Evolutionary conservation across 1,284 basidiomycete species (phyloP), one percentile per base, ranked within the genome.

Genomic region (Polyporus tsugae): DNA sequence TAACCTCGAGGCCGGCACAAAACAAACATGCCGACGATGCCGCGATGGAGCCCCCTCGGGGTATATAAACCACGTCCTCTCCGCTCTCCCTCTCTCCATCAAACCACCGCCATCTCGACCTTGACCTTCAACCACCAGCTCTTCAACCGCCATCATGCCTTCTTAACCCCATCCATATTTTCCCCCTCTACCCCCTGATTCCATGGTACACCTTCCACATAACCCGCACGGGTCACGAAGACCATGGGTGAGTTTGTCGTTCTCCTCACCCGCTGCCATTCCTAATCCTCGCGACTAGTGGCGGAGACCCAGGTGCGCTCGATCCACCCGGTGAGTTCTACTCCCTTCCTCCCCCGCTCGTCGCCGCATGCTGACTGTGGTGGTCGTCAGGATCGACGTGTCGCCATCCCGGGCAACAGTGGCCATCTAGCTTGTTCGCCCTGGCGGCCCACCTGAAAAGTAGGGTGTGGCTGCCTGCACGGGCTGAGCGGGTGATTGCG

Each of bases 281-380:
- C 6, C 19, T n/a, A 7, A 22, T n/a, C n/a, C 22, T 7, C 17
- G 1, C 1, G 4, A 1, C 4, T 10, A 46, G 44, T 22, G 44
- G 44, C 44, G 44, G 44, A 46, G 44, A 46, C n/a, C 44, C 44
- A 46, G 44, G 44, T 22, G 44, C 44, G 44, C 44, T 46, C 44
- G 44, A 46, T 22, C 44, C 44, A 46, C n/a, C 9, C 17, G n/a
- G 44, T 46, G 19, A 46, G 44, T 7, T 4, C 10, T n/a, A 22
- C 44, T 22, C 6, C 9, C 44, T n/a, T 46, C n/a, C 2, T 46
- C 6, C 13, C 15, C 41, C 15, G 13, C 13, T 0, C 1, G 0
- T 17, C 15, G 17, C 41, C 41, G 2, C 41, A 42, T 42, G 6
- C 41, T 42, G 15, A 42, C 41, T 17, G 4, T 13, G 39, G 13